Evolutionary conservation across 768 basidiomycete genomes (phyloP).

Genomic region (Hemileccinum impolitum): DNA sequence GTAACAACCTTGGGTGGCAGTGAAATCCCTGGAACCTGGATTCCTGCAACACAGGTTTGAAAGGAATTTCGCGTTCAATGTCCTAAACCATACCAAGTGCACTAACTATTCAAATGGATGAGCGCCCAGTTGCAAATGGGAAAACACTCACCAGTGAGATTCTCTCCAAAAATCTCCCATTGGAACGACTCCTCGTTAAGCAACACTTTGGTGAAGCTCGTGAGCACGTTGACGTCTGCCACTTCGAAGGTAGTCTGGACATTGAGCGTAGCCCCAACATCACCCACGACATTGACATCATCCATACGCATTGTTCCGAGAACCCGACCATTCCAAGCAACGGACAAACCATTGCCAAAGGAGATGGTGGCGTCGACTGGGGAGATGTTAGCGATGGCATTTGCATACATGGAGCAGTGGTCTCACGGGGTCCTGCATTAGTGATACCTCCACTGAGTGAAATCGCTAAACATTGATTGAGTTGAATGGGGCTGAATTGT

Average conservation of each 20-base stretch:
- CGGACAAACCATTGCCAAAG: slow-evolving; percentile 58
- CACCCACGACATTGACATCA: slow-evolving; percentile 54
- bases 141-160: slow-evolving; percentile 49
- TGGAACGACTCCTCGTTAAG: slow-evolving; percentile 64
- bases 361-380: slow-evolving; percentile 64
- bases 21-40: slow-evolving; percentile 53
- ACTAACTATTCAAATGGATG: slow-evolving; percentile 38
- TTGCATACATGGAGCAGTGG: slow-evolving; percentile 1
- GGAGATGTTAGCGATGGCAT: slow-evolving; percentile 4
- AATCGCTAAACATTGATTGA: slow-evolving; percentile 36
- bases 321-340: slow-evolving; percentile 55
- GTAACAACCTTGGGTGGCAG: slow-evolving; percentile 56
- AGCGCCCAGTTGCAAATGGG: background rate
- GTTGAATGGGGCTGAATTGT: background rate
- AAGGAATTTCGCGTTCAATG: background rate
- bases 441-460: slow-evolving; percentile 59
- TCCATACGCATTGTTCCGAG: slow-evolving; percentile 61
- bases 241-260: slow-evolving; percentile 55
- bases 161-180: slow-evolving; percentile 65
- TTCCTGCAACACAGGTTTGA: slow-evolving; percentile 36
- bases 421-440: slow-evolving; percentile 70
- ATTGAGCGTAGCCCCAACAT: slow-evolving; percentile 60
- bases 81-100: slow-evolving; percentile 46
- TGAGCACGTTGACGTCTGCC: slow-evolving; percentile 51
- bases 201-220: slow-evolving; percentile 63